Conservation (phyloP, 441 rosid genomes). For the Eugenia klotzschiana region DNA sequence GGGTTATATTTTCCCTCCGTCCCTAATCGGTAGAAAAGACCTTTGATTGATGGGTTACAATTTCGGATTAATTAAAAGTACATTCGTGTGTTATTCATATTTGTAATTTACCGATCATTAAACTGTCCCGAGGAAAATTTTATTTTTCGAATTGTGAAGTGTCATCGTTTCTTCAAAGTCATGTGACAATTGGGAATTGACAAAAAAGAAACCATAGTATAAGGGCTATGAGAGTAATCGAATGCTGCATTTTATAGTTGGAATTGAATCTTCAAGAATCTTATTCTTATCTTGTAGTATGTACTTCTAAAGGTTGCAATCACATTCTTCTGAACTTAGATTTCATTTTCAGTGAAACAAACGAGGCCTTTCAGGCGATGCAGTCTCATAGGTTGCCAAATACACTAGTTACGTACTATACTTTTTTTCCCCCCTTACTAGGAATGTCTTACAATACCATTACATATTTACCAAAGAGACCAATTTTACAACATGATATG, state of each 20-base stretch:
- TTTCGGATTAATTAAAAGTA: not conserved
- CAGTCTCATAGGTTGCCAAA: not conserved
- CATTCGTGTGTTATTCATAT: not conserved
- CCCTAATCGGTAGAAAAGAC: not conserved
- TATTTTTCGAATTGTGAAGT: too few species aligned
- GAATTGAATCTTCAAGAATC: not conserved
- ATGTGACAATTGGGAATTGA: not conserved
- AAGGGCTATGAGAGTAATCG: not conserved
- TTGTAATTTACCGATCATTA: not conserved
- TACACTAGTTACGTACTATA: not conserved
- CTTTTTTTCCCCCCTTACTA: not conserved
- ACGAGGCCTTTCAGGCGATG: not conserved
- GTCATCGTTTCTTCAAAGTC: not conserved
- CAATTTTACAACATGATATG: not conserved
- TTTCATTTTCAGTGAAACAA: not conserved
- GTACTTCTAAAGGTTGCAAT: not conserved
- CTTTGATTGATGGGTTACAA: not conserved
- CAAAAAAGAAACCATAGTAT: not conserved
- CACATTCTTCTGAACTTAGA: not conserved
- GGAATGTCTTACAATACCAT: not conserved
- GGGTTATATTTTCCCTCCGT: not conserved
- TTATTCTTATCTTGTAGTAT: too few species aligned
- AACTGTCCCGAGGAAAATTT: not conserved
- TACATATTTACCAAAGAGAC: not conserved
- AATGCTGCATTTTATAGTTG: not conserved